Conservation (phyloP, 192 early-diverging fungal species). For the Pecoramyces ruminantium region DNA sequence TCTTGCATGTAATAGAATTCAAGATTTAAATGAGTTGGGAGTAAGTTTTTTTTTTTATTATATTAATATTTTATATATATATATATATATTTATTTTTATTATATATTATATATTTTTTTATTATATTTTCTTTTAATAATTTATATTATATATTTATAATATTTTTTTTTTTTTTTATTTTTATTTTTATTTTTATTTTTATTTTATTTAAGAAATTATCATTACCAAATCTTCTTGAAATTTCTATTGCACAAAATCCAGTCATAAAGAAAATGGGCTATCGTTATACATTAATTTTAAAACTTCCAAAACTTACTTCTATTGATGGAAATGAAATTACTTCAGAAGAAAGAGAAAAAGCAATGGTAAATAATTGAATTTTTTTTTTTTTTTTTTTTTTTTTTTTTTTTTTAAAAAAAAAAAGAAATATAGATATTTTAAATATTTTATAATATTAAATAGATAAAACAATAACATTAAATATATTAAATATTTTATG, state of each 20-base stretch:
- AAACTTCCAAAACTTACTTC: conserved; percentile 26
- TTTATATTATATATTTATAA: background rate
- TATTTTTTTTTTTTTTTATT: no score
- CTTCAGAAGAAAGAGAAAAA: conserved; percentile 26
- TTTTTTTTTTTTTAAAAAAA: no score
- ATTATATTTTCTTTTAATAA: no score
- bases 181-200: background rate
- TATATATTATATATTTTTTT: no score
- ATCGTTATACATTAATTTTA: conserved; percentile 24
- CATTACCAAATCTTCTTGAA: conserved; percentile 32
- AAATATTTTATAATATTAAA: no score
- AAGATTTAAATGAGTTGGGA: conserved; percentile 36
- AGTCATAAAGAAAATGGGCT: conserved; percentile 29
- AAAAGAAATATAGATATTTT: no score
- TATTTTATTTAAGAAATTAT: conserved; percentile 25
- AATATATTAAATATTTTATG: no score
- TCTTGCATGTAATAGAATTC: conserved; percentile 28
- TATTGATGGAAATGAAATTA: conserved; percentile 37
- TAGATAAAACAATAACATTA: no score
- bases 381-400: no score
- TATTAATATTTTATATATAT: background rate
- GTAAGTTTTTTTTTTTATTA: no score
- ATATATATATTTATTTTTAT: no score
- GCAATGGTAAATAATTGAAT: no score
- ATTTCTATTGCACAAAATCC: conserved; percentile 25